Base-by-base conservation (phyloP, 2,329 filamentous ascomycete genomes). In the Calonectria crousiana region DNA sequence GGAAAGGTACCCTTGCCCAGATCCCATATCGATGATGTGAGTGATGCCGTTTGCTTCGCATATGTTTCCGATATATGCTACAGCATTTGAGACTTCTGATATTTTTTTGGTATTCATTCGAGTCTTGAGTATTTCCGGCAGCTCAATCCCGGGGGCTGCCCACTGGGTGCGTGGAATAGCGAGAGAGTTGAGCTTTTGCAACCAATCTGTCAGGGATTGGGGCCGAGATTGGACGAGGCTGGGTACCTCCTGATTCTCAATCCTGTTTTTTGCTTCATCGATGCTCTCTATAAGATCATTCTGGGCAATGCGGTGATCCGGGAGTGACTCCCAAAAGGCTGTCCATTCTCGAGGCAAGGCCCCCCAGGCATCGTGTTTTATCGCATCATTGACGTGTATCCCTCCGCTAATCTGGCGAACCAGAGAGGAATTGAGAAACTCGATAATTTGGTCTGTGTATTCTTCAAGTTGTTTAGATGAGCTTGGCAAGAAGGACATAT, bases 371-470 rank as follows among this genome's bases (percentile, higher is more conserved):
- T 81, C 58, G 49, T 79, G 44, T 64, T 83, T 81, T 36, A 84
- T 66, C 2, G 82, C 80, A 70, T 84, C 82, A 51, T 84, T 84
- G 67, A 84, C 82, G 67, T 84, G 82, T 36, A 84, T 80, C n/a
- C 79, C 82, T 3, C 82, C 82, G 1, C 81, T 82, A 38, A 84
- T 80, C 36, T 84, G 82, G 9, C 78, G 80, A 14, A 83, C 76
- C 16, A 84, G 71, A 6, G 82, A 76, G 9, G 81, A 77, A 6
- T 72, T 51, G n/a, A 82, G 72, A 36, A 84, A 82, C 1, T 67
- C 47, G 8, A 68, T 69, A 0, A 84, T 74, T 9, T 79, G 66
- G 3, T 78, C 38, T 4, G 80, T 78, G 56, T 83, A 82, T 28
- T 66, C 52, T 34, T 76, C 58, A 14, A 78, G 41, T 69, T 53